Evolutionary conservation across 2,329 filamentous ascomycete genomes (phyloP).

Genomic region (Fusarium albosuccineum): DNA sequence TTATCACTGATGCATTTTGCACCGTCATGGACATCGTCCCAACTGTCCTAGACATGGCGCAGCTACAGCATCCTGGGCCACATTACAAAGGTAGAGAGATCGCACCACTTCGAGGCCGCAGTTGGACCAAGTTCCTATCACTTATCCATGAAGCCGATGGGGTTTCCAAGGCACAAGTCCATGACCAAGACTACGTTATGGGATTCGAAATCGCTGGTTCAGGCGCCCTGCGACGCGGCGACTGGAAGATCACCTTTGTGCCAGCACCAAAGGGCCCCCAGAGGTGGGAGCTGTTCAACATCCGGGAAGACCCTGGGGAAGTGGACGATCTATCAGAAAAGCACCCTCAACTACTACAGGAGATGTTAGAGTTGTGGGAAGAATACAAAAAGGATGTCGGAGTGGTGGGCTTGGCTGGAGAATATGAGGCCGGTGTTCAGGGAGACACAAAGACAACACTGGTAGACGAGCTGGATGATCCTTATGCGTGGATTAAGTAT

Average conservation of each 20-base stretch:
- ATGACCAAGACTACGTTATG: slow-evolving; percentile 55
- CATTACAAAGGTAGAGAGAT: slow-evolving; percentile 15
- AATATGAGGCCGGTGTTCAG: not conserved
- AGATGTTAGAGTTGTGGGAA: slow-evolving; percentile 21
- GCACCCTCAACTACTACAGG: slow-evolving; percentile 56
- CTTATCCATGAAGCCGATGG: not conserved
- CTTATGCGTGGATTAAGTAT: slow-evolving; percentile 33
- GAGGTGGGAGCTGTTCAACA: slow-evolving; percentile 69
- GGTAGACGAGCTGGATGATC: slow-evolving; percentile 23
- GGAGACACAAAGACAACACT: not conserved
- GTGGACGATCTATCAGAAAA: slow-evolving; percentile 57
- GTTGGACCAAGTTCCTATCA: slow-evolving; percentile 20
- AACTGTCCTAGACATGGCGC: slow-evolving; percentile 60
- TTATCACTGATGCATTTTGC: slow-evolving; percentile 32
- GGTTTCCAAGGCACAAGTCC: slow-evolving; percentile 25
- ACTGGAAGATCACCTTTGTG: slow-evolving; percentile 70
- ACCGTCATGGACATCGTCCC: slow-evolving; percentile 65
- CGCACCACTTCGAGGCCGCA: slow-evolving; percentile 18
- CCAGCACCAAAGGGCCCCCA: slow-evolving; percentile 62
- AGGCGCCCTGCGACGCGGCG: slow-evolving; percentile 64
- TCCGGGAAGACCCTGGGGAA: slow-evolving; percentile 66
- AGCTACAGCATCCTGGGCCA: slow-evolving; percentile 52
- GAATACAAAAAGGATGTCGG: slow-evolving; percentile 29
- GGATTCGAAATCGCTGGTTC: slow-evolving; percentile 71
- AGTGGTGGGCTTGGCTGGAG: slow-evolving; percentile 20